Evolutionary conservation across 305 asterid species (phyloP).

Genomic region (Fraxinus sp.): DNA sequence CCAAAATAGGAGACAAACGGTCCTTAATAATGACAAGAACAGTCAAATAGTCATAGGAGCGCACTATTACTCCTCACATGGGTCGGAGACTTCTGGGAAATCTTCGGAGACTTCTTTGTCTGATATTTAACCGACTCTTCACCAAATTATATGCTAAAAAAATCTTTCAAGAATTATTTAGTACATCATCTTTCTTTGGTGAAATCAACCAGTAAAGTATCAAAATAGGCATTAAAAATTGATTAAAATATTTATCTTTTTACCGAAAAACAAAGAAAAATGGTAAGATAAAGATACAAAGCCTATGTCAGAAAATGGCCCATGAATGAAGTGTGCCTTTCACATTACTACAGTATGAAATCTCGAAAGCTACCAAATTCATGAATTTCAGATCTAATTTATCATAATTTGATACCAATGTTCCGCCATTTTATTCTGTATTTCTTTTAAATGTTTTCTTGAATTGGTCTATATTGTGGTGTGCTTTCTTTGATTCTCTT

Average conservation of each 20-base stretch:
- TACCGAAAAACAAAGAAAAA: background rate
- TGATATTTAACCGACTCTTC: slow-evolving; percentile 23
- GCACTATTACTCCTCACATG: background rate
- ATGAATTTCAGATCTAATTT: slow-evolving; percentile 37
- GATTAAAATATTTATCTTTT: background rate
- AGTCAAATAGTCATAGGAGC: background rate
- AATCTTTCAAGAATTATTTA: slow-evolving; percentile 15
- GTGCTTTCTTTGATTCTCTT: slow-evolving; percentile 27
- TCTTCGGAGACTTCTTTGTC: background rate
- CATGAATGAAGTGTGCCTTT: slow-evolving; percentile 8
- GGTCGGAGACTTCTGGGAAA: background rate
- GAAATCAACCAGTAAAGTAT: slow-evolving; percentile 35
- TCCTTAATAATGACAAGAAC: background rate
- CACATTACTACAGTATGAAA: slow-evolving; percentile 18
- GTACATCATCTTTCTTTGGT: slow-evolving; percentile 26
- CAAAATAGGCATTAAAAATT: background rate
- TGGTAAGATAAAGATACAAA: background rate
- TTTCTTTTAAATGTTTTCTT: background rate
- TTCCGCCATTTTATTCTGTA: slow-evolving; percentile 37
- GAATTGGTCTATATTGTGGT: slow-evolving; percentile 30
- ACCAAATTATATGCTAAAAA: slow-evolving; percentile 27
- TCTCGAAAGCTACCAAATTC: slow-evolving; percentile 30
- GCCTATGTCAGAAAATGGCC: slow-evolving; percentile 17
- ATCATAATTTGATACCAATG: slow-evolving; percentile 42
- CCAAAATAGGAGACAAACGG: too few species aligned